Percentiles rank a stretch among this genome's conserved stretches.
Evolutionary conservation across 148 eudicot species (phyloP).

Genomic region (Fagopyrum esculentum): DNA sequence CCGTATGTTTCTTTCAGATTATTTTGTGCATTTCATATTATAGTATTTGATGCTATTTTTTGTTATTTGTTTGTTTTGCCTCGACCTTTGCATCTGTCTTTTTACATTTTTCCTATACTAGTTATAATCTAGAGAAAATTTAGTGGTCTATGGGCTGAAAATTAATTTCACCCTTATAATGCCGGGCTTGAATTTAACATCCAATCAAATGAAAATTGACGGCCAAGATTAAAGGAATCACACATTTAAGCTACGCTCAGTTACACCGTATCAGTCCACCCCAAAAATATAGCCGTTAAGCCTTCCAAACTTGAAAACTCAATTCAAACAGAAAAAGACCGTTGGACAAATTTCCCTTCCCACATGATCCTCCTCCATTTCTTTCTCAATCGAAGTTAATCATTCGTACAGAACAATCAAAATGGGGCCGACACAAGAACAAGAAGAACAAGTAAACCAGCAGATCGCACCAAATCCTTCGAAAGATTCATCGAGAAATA

Average conservation of each 20-base stretch:
- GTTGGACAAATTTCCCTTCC: not conserved
- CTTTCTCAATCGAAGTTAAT: not conserved
- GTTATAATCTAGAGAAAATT: too few species aligned
- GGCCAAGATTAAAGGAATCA: not conserved
- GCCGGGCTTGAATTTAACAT: too few species aligned
- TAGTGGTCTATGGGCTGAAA: too few species aligned
- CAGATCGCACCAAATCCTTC: not conserved
- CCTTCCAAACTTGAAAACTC: not conserved
- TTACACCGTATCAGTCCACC: not conserved
- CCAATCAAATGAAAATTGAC: not conserved
- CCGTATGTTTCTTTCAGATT: too few species aligned
- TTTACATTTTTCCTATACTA: too few species aligned
- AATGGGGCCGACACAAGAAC: constrained; percentile 7
- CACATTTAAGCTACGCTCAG: not conserved
- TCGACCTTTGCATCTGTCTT: too few species aligned
- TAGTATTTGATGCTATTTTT: too few species aligned
- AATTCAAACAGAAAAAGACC: constrained; percentile 8
- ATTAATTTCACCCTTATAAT: too few species aligned
- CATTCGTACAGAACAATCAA: not conserved
- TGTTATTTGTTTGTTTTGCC: too few species aligned
- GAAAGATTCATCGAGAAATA: constrained; percentile 6
- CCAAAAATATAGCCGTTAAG: constrained; percentile 1
- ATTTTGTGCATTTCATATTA: too few species aligned
- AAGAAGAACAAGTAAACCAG: not conserved
- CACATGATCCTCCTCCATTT: constrained; percentile 5